phyloP scores from a whole-genome alignment of 228 moss, liverwort and hornwort genomes.

The Sphagnum magellanicum region DNA sequence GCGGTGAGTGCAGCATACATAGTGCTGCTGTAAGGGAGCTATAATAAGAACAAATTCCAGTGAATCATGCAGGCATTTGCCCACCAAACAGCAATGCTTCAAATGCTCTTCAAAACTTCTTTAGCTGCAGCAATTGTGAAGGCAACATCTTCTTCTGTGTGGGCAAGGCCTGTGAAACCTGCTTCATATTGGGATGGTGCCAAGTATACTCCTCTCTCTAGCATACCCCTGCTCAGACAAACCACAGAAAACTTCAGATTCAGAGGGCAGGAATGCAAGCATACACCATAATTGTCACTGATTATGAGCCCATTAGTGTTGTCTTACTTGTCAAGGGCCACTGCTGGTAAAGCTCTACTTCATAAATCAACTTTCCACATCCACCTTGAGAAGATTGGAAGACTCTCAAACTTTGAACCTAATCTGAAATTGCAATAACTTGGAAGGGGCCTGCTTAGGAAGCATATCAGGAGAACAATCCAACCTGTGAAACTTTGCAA shows the following conservation, averaged over 20 bases:
- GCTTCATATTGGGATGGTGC: constrained; percentile 96
- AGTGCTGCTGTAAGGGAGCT: too few relatives aligned
- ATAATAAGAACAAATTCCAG: too few relatives aligned
- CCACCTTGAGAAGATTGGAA: too few relatives aligned
- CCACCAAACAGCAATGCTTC: background rate
- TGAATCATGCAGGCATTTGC: too few relatives aligned
- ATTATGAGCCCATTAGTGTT: too few relatives aligned
- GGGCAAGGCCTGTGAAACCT: constrained; percentile 91
- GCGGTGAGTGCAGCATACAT: too few relatives aligned
- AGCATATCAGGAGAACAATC: background rate
- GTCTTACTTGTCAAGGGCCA: too few relatives aligned
- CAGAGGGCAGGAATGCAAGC: background rate
- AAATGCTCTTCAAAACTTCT: constrained; percentile 45
- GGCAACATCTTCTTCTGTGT: constrained; percentile 77
- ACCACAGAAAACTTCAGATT: background rate
- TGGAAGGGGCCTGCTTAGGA: too few relatives aligned
- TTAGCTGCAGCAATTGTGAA: constrained; percentile 81
- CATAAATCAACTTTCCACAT: too few relatives aligned
- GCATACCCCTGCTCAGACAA: constrained; percentile 56
- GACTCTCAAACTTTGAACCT: too few relatives aligned
- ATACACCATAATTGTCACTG: background rate
- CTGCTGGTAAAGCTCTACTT: too few relatives aligned
- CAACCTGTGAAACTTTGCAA: constrained; percentile 75
- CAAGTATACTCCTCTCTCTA: constrained; percentile 88
- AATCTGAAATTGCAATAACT: too few relatives aligned